Conservation (phyloP, 75 land plant species). For the Picea sitchensis region DNA sequence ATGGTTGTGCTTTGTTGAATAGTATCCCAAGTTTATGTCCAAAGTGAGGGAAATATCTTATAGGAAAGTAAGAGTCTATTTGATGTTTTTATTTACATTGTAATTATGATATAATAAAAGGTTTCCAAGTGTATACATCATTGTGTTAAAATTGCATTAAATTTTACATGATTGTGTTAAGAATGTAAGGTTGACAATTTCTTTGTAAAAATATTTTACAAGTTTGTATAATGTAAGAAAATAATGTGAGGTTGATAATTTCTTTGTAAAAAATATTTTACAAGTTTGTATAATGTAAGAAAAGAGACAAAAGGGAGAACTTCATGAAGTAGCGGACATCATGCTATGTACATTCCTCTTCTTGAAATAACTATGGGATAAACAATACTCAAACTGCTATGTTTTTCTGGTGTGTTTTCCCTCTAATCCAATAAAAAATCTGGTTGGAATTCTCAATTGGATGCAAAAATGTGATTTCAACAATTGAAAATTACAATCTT, state of each 20-base stretch:
- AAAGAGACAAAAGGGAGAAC: not conserved
- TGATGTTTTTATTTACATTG: not conserved
- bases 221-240: not conserved
- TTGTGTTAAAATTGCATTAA: not conserved
- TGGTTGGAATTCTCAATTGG: no score
- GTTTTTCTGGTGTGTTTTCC: no score
- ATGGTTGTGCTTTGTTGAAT: conserved; percentile 60
- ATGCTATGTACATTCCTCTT: not conserved
- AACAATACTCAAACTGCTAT: no score
- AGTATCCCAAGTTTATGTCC: conserved; percentile 35
- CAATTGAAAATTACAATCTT: no score
- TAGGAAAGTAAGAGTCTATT: conserved; percentile 35
- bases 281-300: not conserved
- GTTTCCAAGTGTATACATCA: not conserved
- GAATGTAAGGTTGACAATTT: not conserved
- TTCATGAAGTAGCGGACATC: not conserved
- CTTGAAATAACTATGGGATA: no score
- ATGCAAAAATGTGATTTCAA: no score
- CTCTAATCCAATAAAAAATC: no score
- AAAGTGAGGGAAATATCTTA: conserved; percentile 46
- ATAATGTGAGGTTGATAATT: not conserved
- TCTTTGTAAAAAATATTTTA: not conserved
- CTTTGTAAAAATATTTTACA: not conserved
- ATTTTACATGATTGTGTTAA: not conserved
- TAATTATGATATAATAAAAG: not conserved